phyloP scores from a whole-genome alignment of 1,139 yeast species.

The Komagataea norvegica region DNA sequence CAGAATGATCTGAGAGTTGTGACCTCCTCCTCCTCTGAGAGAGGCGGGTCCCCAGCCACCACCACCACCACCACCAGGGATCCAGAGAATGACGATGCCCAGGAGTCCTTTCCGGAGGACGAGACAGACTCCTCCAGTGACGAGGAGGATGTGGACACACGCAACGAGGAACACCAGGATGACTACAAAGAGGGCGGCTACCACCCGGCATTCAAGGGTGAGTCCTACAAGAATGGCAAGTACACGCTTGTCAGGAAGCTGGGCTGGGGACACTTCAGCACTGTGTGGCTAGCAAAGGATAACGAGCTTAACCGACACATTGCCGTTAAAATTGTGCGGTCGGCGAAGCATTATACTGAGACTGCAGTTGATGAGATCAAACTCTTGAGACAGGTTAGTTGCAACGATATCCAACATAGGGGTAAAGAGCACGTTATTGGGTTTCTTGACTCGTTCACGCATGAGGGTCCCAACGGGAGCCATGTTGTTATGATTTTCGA shows the following conservation, averaged over 20 bases:
- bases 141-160: conserved; percentile 32
- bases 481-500: conserved; percentile 82
- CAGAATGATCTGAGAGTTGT: not conserved
- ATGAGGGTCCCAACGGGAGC: conserved; percentile 68
- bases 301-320: conserved; percentile 50
- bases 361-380: conserved; percentile 77
- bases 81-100: not conserved
- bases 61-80: not conserved
- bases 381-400: conserved; percentile 43
- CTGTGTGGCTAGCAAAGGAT: conserved; percentile 74
- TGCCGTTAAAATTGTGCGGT: conserved; percentile 72
- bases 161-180: conserved; percentile 59
- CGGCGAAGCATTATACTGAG: conserved; percentile 66
- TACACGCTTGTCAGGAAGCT: conserved; percentile 63
- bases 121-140: conserved; percentile 13
- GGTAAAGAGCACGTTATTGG: conserved; percentile 64
- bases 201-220: conserved; percentile 74
- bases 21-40: not conserved
- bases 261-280: conserved; percentile 82
- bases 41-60: not conserved
- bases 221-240: conserved; percentile 51
- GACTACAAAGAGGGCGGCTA: conserved; percentile 77
- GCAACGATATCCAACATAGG: conserved; percentile 36
- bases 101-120: too few species aligned
- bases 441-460: conserved; percentile 61